Conservation (phyloP, 2,329 filamentous ascomycete species). For the Diaporthe citriasiana region DNA sequence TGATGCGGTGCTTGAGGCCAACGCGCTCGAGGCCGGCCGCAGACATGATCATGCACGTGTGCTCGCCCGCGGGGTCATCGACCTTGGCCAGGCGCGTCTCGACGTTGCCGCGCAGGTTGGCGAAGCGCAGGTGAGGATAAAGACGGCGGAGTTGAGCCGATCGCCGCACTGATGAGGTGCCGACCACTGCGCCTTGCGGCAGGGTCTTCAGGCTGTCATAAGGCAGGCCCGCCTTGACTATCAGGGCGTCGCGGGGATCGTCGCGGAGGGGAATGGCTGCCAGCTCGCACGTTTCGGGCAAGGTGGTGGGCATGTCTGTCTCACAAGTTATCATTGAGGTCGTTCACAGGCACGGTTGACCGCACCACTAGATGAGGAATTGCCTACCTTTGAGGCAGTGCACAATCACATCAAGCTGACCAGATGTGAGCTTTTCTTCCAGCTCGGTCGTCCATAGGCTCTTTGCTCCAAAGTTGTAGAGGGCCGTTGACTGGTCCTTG, state of each 20-base stretch:
- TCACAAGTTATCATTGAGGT: not conserved
- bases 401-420: slow-evolving; percentile 4
- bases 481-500: slow-evolving; percentile 18
- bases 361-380: not conserved
- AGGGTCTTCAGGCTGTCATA: not conserved
- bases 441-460: slow-evolving; percentile 18
- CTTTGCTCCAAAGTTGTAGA: slow-evolving; percentile 19
- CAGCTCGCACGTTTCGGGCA: slow-evolving; percentile 5
- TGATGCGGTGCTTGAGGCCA: slow-evolving; percentile 14
- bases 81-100: slow-evolving; percentile 21
- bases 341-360: not conserved
- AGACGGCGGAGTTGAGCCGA: slow-evolving; percentile 7
- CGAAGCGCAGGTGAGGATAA: not conserved
- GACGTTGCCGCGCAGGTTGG: slow-evolving; percentile 18
- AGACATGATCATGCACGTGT: slow-evolving; percentile 17
- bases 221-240: slow-evolving; percentile 20
- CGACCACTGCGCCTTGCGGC: slow-evolving; percentile 2
- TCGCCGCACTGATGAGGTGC: slow-evolving; percentile 14
- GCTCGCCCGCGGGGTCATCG: not conserved
- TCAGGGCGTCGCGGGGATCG: slow-evolving; percentile 13
- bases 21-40: slow-evolving; percentile 3
- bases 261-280: slow-evolving; percentile 2
- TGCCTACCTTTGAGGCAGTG: slow-evolving; percentile 6
- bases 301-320: slow-evolving; percentile 16
- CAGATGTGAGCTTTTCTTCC: slow-evolving; percentile 8